Evolutionary conservation across 2,329 filamentous ascomycete genomes (phyloP).

Genomic region (Claviceps sp.): DNA sequence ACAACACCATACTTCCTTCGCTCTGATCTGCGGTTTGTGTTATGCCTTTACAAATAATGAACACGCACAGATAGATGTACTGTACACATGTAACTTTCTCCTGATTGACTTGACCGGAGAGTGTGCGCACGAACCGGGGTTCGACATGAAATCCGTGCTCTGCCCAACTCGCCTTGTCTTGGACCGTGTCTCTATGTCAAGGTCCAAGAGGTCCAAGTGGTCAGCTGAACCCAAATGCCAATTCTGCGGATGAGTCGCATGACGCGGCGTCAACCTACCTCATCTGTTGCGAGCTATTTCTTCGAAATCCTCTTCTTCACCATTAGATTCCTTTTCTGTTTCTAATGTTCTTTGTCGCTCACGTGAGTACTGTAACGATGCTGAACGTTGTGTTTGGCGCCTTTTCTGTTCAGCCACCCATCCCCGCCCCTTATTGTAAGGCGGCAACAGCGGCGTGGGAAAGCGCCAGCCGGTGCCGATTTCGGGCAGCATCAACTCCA

Average conservation of each 20-base stretch:
- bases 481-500: background rate
- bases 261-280: background rate
- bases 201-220: slow-evolving; percentile 1
- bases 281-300: background rate
- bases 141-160: background rate
- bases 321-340: background rate
- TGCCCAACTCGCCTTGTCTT: slow-evolving; percentile 3
- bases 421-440: background rate
- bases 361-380: no score
- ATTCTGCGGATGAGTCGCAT: background rate
- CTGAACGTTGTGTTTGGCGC: background rate
- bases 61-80: background rate
- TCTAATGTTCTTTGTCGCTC: background rate
- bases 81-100: no score
- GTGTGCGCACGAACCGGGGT: slow-evolving; percentile 1
- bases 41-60: background rate
- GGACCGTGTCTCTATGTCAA: slow-evolving; percentile 1
- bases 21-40: background rate
- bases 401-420: background rate
- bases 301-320: background rate
- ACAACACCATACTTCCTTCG: background rate
- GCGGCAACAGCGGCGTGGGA: background rate
- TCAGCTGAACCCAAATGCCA: background rate
- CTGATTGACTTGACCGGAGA: no score
- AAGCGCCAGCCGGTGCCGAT: background rate